phyloP scores from a whole-genome alignment of 352 stramenopile genomes.

The Phytophthora podocarpi region DNA sequence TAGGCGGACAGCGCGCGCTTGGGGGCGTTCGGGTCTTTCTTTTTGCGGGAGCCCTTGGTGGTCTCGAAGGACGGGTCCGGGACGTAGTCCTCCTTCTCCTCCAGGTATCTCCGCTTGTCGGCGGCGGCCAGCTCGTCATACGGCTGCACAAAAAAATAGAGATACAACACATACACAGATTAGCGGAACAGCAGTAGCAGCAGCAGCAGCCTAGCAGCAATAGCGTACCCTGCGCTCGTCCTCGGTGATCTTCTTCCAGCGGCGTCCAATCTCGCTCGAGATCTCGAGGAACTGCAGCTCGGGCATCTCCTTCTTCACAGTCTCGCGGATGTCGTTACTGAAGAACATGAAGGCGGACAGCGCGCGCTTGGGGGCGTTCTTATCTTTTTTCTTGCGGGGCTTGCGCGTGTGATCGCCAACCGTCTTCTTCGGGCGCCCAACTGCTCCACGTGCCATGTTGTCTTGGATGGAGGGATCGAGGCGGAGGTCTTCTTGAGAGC shows the following conservation, averaged over 20 bases:
- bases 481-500: neutral
- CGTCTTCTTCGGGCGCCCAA: constrained; percentile 73
- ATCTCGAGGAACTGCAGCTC: constrained; percentile 86
- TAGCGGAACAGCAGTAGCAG: neutral
- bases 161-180: neutral
- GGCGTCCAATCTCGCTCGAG: constrained; percentile 85
- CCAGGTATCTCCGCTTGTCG: constrained; percentile 87
- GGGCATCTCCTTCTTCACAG: constrained; percentile 89
- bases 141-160: constrained; percentile 43
- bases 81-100: constrained; percentile 91
- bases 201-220: neutral
- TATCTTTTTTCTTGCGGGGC: constrained; percentile 92
- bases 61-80: constrained; percentile 83
- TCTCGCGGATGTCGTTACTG: constrained; percentile 89
- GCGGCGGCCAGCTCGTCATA: constrained; percentile 86
- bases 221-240: constrained; percentile 63
- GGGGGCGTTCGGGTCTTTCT: constrained; percentile 93
- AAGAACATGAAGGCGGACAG: constrained; percentile 94
- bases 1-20: constrained; percentile 95
- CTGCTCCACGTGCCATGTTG: constrained; percentile 63
- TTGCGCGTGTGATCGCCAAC: constrained; percentile 70
- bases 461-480: neutral
- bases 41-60: constrained; percentile 72
- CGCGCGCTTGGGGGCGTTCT: constrained; percentile 90
- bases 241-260: constrained; percentile 78